Evolutionary conservation across 192 early-diverging fungal genomes (phyloP).

Genomic region (Podila clonocystis): DNA sequence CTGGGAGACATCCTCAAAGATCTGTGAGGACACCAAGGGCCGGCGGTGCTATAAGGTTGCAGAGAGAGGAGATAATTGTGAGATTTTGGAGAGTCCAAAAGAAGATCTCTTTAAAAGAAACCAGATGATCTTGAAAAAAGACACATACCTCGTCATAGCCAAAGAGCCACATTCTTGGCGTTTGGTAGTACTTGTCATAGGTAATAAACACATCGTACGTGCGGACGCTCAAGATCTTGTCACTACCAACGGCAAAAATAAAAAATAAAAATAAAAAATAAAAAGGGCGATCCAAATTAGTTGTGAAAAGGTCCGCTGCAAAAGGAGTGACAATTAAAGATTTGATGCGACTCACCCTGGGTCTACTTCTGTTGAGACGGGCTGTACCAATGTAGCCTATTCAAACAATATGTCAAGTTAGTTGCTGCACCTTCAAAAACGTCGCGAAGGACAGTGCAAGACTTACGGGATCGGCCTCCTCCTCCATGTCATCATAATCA

Average conservation of each 20-base stretch:
- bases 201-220: conserved; percentile 99
- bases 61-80: too few relatives aligned
- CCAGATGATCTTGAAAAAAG: background rate
- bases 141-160: conserved; percentile 90
- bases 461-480: conserved; percentile 82
- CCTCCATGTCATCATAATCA: conserved; percentile 72
- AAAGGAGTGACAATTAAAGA: background rate
- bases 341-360: conserved; percentile 27
- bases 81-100: too few relatives aligned
- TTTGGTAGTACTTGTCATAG: conserved; percentile 99
- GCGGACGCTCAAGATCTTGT: conserved; percentile 88
- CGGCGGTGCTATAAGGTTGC: conserved; percentile 59
- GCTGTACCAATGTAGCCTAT: conserved; percentile 47
- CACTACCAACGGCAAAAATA: conserved; percentile 44
- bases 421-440: too few relatives aligned
- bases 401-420: background rate
- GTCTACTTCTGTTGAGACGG: conserved; percentile 24
- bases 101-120: too few relatives aligned
- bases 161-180: conserved; percentile 96
- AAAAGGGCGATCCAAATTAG: background rate
- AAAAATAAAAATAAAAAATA: background rate
- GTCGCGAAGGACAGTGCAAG: background rate
- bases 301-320: background rate
- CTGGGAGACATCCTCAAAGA: conserved; percentile 98
- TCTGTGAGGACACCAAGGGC: conserved; percentile 89